Base-by-base conservation (phyloP, 2,329 filamentous ascomycete species). In the Penicillium sp. region DNA sequence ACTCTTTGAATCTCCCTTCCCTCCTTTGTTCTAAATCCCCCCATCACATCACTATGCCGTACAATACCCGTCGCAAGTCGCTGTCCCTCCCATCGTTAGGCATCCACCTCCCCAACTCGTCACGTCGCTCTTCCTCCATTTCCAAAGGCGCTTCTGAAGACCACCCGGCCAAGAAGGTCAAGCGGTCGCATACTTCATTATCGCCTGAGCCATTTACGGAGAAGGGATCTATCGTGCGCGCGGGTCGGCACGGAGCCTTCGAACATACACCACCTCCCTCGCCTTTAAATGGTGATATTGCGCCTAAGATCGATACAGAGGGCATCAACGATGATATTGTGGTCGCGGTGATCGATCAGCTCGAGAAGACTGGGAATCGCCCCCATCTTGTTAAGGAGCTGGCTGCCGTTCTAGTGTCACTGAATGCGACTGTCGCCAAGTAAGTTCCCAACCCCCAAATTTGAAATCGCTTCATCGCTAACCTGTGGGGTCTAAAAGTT, bases 61-160 rank as follows among this genome's bases (percentile, higher is more conserved):
- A 97, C 83, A 96, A 97, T 78, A 98, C 93, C 67, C 90, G 93
- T 78, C 89, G 93, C 77, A 98, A 98, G 82, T 96, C 92, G 72
- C 82, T 99, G 66, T 97, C 93, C 62, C 83, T 98, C 71, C 90
- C 92, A 59, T 96, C 92, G 66, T 85, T 98, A 69, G 95, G 95
- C 74, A 96, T 98, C 69, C 91, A 95, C 70, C 83, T 97, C 53
- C 86, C 86, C 54, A 82, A 81, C 68, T 76, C 80, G 62, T 82
- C 83, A 63, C 81, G 83, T 71, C 83, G 84, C 67, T 84, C 84
- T 72, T 81, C 82, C 63, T 83, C 84, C 62, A 75, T 80, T 63
- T 88, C 90, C 63, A 85, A 89, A 69, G 81, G 83, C 67, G 78
- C 85, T 3, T 71, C 89, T 82, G 78, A 76, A 67, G 68, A 72